phyloP scores from a whole-genome alignment of 2,329 filamentous ascomycete species.

The Cordyceps tenuipes region DNA sequence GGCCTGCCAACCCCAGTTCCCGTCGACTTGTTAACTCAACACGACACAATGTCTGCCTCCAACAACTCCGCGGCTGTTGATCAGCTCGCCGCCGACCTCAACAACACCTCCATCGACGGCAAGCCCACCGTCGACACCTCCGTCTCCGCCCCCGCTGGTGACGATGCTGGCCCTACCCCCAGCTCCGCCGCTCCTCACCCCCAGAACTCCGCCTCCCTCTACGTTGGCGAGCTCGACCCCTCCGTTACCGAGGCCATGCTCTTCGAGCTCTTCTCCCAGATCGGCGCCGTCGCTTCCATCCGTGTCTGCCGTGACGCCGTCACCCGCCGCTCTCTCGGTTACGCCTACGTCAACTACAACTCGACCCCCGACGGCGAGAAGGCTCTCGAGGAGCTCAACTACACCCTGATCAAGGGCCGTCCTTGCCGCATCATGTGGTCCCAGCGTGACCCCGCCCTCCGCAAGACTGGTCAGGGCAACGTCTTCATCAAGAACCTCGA shows the following conservation, averaged over 20 bases:
- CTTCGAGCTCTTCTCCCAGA: conserved; percentile 99
- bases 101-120: conserved; percentile 62
- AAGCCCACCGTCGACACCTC: conserved; percentile 68
- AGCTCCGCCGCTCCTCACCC: conserved; percentile 68
- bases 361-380: conserved; percentile 93
- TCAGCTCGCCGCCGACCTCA: conserved; percentile 72
- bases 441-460: conserved; percentile 95
- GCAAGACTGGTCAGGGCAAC: conserved; percentile 98
- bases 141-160: conserved; percentile 34
- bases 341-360: conserved; percentile 99
- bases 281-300: conserved; percentile 96
- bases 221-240: conserved; percentile 95
- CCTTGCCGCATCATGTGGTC: conserved; percentile 99
- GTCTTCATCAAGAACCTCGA: conserved; percentile 99
- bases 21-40: conserved; percentile 11
- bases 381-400: conserved; percentile 98
- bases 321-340: conserved; percentile 95
- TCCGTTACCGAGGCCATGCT: conserved; percentile 99
- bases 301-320: conserved; percentile 99
- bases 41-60: conserved; percentile 51
- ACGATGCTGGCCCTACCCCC: conserved; percentile 59
- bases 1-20: conserved; percentile 11
- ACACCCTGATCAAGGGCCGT: conserved; percentile 97
- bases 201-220: conserved; percentile 93
- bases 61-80: conserved; percentile 57